These are phyloP conservation scores for Powellomyces hirtus DNA, from an alignment of 192 early-diverging fungal species.

Conservation along the genomic window DNA sequence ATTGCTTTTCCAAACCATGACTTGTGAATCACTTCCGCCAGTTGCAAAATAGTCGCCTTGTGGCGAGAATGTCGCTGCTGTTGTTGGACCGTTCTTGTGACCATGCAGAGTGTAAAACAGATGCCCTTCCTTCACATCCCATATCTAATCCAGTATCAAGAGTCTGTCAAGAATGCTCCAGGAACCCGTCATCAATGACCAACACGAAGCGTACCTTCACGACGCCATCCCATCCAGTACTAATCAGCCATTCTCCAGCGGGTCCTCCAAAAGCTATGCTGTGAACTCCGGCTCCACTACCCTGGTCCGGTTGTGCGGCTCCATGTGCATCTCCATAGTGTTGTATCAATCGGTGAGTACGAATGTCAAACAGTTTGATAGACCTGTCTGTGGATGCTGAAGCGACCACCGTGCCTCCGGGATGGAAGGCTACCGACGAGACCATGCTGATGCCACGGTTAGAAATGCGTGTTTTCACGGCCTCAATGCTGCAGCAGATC, in stretches of 20 bases:
- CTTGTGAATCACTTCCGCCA: slow-evolving; percentile 53
- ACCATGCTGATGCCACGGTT: slow-evolving; percentile 41
- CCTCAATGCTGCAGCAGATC: background rate
- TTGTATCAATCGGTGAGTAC: slow-evolving; percentile 60
- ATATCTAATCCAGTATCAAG: slow-evolving; percentile 34
- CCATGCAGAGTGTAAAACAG: slow-evolving; percentile 63
- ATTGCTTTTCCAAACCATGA: slow-evolving; percentile 63
- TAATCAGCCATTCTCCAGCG: slow-evolving; percentile 54
- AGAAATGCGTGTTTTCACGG: background rate
- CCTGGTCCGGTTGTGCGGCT: slow-evolving; percentile 6
- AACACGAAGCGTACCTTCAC: slow-evolving; percentile 39
- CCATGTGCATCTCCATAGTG: slow-evolving; percentile 57
- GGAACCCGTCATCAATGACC: background rate
- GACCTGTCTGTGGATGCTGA: slow-evolving; percentile 51
- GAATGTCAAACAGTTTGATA: slow-evolving; percentile 58
- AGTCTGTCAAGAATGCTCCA: background rate
- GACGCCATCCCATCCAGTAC: slow-evolving; percentile 55
- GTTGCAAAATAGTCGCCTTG: slow-evolving; percentile 58
- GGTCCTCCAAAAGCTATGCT: slow-evolving; percentile 56
- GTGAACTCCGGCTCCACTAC: slow-evolving; percentile 48
- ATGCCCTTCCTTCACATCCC: slow-evolving; percentile 64
- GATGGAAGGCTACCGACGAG: slow-evolving; percentile 52
- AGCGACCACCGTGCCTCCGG: slow-evolving; percentile 51
- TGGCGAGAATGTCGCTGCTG: slow-evolving; percentile 53
- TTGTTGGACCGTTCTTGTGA: slow-evolving; percentile 57